Evolutionary conservation across 2,329 filamentous ascomycete genomes (phyloP), one percentile per base, ranked within the genome.

Genomic region (Beauveria medogensis): DNA sequence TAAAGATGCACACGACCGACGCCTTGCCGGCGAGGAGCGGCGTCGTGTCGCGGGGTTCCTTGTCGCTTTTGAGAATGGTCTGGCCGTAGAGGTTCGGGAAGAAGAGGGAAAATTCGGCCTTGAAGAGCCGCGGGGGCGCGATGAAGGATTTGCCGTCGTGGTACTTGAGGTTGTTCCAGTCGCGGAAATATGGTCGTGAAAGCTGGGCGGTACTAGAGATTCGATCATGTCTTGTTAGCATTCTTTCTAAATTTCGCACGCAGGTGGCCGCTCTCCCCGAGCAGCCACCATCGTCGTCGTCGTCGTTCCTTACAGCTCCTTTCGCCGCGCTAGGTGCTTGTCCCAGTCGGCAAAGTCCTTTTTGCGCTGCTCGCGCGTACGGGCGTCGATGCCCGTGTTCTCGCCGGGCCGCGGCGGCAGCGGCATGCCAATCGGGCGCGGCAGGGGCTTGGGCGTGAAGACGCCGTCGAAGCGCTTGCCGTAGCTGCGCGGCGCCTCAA

Each of bases 121-220:
- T 89, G 81, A 97, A 97, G 54, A 93, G 82, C n/a, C 88, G 82
- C 4, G 89, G 85, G 43, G 93, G 93, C 22, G 91, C 87, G 56
- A 93, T 78, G 76, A 97, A 99, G 26, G 91, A 91, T 75, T 99
- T 99, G 69, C 94, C 94, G 68, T 92, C 85, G 75, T 94, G 87
- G 66, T 87, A 82, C 57, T 81, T 80, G 74, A 97, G 83, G 75
- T 95, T 94, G 63, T 84, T 85, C 89, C 92, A 97, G 80, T 99
- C 93, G 73, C 92, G 89, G 78, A 96, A 99, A 75, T 99, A 99
- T 2, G 93, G 92, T 62, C 90, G 90, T 22, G 87, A 80, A 70
- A 95, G 87, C 72, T 91, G 86, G 66, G 84, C 82, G 50, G 90
- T 90, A 59, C 88, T 91, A 26, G 10, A 30, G 10, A 34, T 12